These are phyloP conservation scores for Cylindrodendrum hubeiense DNA, from an alignment of 2,329 filamentous ascomycete species.

Conservation along the genomic window DNA sequence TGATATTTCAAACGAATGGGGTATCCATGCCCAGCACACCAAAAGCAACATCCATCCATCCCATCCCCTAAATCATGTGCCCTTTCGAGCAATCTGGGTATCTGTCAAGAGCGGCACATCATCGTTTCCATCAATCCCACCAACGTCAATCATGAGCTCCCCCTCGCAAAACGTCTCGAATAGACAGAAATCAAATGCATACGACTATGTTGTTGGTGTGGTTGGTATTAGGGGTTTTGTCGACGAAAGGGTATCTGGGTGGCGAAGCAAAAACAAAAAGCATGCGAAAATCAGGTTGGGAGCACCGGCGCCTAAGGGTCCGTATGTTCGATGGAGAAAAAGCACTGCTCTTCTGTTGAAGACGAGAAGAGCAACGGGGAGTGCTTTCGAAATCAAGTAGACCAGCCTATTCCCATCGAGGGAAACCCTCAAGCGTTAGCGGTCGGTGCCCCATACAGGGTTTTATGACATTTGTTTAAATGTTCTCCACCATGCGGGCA, in stretches of 20 bases:
- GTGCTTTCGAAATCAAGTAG: slow-evolving; percentile 50
- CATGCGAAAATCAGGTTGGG: background rate
- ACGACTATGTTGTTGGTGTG: slow-evolving; percentile 1
- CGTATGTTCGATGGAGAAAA: slow-evolving; percentile 2
- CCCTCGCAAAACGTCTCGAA: slow-evolving; percentile 1
- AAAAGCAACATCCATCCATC: background rate
- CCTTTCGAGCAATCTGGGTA: slow-evolving; percentile 35
- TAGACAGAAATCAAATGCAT: slow-evolving; percentile 10
- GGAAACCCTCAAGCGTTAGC: slow-evolving; percentile 49
- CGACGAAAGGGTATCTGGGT: slow-evolving; percentile 16
- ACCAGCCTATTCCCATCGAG: slow-evolving; percentile 49
- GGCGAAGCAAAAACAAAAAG: slow-evolving; percentile 16
- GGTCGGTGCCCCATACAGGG: slow-evolving; percentile 17
- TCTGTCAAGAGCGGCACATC: slow-evolving; percentile 23
- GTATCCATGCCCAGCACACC: slow-evolving; percentile 31
- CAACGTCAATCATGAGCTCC: slow-evolving; percentile 2
- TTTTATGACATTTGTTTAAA: slow-evolving; percentile 63
- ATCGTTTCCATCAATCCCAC: slow-evolving; percentile 14
- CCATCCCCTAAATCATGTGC: slow-evolving; percentile 17
- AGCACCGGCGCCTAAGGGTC: slow-evolving; percentile 20
- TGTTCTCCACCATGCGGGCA: slow-evolving; percentile 85
- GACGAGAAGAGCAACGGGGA: slow-evolving; percentile 33
- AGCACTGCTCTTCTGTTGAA: slow-evolving; percentile 30
- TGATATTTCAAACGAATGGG: slow-evolving; percentile 31
- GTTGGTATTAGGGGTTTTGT: slow-evolving; percentile 8